phyloP scores from a whole-genome alignment of 2,329 filamentous ascomycete genomes.

The Colletotrichum shisoi region DNA sequence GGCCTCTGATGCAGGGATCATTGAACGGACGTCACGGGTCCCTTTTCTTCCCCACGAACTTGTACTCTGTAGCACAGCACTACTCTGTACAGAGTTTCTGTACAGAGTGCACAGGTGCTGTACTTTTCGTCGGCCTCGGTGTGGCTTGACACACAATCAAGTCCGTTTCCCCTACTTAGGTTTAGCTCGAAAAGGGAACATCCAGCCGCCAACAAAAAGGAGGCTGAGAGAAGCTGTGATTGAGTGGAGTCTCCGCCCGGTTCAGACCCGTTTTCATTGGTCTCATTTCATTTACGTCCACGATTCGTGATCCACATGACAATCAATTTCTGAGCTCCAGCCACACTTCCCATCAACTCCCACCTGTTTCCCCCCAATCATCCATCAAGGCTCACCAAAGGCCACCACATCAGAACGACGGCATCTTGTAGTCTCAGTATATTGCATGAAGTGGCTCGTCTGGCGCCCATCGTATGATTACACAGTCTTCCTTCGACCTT shows the following conservation, averaged over 20 bases:
- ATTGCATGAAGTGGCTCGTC: neutral
- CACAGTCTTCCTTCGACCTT: neutral
- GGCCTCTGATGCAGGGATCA: slow-evolving; percentile 29
- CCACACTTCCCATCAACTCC: slow-evolving; percentile 12
- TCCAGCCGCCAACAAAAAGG: neutral
- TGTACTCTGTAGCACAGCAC: neutral
- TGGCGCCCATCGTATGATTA: neutral
- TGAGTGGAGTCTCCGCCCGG: neutral
- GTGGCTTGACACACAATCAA: slow-evolving; percentile 4
- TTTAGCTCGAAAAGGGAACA: neutral
- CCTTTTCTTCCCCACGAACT: slow-evolving; percentile 27
- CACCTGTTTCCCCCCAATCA: neutral
- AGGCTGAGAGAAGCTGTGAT: slow-evolving; percentile 28
- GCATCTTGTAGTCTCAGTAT: slow-evolving; percentile 4
- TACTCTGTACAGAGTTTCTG: too few species aligned
- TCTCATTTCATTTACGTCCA: neutral
- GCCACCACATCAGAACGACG: slow-evolving; percentile 14
- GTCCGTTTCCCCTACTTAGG: neutral
- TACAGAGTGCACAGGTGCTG: too few species aligned
- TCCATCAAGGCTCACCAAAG: slow-evolving; percentile 14
- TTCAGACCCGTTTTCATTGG: slow-evolving; percentile 9
- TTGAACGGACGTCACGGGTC: slow-evolving; percentile 31
- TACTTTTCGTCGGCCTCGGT: slow-evolving; percentile 4
- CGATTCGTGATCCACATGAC: slow-evolving; percentile 6
- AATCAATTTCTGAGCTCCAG: slow-evolving; percentile 14